phyloP scores from a whole-genome alignment of 1,284 basidiomycete genomes.

The Trichosporon coremiiforme region DNA sequence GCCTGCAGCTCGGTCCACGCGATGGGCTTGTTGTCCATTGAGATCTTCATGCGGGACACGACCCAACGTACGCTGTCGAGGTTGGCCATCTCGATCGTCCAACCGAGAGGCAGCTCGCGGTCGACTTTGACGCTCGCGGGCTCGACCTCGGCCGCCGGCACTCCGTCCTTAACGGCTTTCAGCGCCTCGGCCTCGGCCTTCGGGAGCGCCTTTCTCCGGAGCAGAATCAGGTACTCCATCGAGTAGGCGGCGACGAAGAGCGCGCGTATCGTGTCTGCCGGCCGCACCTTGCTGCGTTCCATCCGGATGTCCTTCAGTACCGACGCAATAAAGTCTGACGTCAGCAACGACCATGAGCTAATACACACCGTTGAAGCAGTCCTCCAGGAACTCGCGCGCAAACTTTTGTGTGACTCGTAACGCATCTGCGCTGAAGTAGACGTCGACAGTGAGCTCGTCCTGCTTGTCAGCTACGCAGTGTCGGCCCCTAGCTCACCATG shows the following conservation, averaged over 20 bases:
- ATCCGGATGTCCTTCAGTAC: conserved; percentile 90
- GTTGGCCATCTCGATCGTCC: conserved; percentile 81
- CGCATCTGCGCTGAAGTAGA: conserved; percentile 66
- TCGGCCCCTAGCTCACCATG: conserved; percentile 35
- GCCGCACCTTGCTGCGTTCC: conserved; percentile 82
- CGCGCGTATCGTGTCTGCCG: conserved; percentile 83
- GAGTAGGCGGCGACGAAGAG: conserved; percentile 84
- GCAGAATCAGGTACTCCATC: conserved; percentile 77
- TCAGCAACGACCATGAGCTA: conserved; percentile 20
- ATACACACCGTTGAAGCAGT: conserved; percentile 79
- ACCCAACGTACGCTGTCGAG: conserved; percentile 87
- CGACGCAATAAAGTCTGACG: conserved; percentile 73
- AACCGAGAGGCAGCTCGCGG: conserved; percentile 64
- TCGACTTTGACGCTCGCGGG: conserved; percentile 32
- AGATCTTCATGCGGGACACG: conserved; percentile 78
- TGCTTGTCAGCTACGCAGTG: conserved; percentile 39
- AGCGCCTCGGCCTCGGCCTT: conserved; percentile 25
- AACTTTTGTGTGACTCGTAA: conserved; percentile 68
- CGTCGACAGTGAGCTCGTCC: conserved; percentile 58
- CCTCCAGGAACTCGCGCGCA: conserved; percentile 71
- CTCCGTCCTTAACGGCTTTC: conserved; percentile 21
- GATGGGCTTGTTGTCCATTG: conserved; percentile 89
- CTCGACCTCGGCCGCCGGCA: conserved; percentile 32
- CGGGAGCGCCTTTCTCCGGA: conserved; percentile 44
- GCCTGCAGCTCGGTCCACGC: conserved; percentile 91